These are phyloP conservation scores for Phanerochaete carnosa DNA, from an alignment of 768 basidiomycete genomes.

Conservation along the genomic window DNA sequence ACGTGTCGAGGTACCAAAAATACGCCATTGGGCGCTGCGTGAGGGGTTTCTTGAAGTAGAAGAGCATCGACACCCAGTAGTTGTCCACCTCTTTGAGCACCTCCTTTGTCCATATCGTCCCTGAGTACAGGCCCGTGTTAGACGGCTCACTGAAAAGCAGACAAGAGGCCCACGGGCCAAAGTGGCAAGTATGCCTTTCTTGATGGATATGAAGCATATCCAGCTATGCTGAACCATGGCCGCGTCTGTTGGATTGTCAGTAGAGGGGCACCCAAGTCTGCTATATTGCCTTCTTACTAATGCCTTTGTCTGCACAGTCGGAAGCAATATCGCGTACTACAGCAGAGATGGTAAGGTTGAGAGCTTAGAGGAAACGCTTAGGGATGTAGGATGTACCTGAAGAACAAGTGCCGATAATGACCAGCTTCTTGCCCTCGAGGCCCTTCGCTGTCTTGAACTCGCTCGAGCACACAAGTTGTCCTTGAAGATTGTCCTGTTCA, in stretches of 20 bases:
- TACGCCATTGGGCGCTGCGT: slow-evolving; percentile 26
- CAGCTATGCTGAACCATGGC: slow-evolving; percentile 52
- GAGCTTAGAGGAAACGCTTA: neutral
- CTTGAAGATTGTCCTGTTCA: slow-evolving; percentile 62
- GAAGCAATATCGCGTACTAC: slow-evolving; percentile 48
- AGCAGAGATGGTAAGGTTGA: slow-evolving; percentile 24
- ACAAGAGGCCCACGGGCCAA: too few relatives aligned
- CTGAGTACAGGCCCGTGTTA: too few relatives aligned
- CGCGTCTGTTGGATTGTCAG: slow-evolving; percentile 40
- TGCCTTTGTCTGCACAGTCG: too few relatives aligned
- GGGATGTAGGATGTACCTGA: neutral
- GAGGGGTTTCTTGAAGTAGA: slow-evolving; percentile 26
- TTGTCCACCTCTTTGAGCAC: neutral
- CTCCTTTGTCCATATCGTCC: too few relatives aligned
- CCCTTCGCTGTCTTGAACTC: slow-evolving; percentile 53
- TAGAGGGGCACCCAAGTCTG: neutral
- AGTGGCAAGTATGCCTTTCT: slow-evolving; percentile 31
- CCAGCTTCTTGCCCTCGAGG: slow-evolving; percentile 59
- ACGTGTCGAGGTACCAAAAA: too few relatives aligned
- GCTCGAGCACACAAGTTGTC: slow-evolving; percentile 56
- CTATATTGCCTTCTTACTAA: slow-evolving; percentile 13
- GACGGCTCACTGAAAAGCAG: too few relatives aligned
- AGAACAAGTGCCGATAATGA: neutral
- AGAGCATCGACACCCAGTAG: slow-evolving; percentile 19
- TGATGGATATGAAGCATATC: slow-evolving; percentile 40